Evolutionary conservation across 495 filamentous ascomycete genomes (phyloP).

Genomic region (Trichocladium antarcticum): DNA sequence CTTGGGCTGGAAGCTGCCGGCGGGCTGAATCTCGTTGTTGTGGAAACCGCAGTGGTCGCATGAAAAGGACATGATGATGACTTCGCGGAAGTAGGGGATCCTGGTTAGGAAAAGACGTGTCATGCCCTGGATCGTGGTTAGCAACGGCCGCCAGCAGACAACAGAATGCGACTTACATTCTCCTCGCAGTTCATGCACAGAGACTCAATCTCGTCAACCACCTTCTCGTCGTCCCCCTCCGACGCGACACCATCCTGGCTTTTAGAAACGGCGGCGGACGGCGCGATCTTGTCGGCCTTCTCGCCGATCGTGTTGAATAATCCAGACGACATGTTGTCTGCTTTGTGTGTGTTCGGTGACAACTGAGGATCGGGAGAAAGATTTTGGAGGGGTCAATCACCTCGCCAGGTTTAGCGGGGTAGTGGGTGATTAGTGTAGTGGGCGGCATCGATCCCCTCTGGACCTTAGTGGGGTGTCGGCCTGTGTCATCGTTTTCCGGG

Average conservation of each 20-base stretch:
- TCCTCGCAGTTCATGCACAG: constrained; percentile 50
- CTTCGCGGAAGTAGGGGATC: constrained; percentile 92
- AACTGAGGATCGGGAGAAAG: constrained; percentile 20
- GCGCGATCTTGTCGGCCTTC: constrained; percentile 39
- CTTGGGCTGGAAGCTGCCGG: constrained; percentile 79
- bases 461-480: constrained; percentile 16
- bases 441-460: background rate
- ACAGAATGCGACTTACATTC: constrained; percentile 46
- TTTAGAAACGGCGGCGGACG: constrained; percentile 21
- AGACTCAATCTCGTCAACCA: constrained; percentile 49
- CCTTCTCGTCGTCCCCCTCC: constrained; percentile 38
- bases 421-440: no score
- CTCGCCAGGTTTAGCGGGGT: constrained; percentile 21
- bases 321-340: constrained; percentile 28
- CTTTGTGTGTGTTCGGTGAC: background rate
- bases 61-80: constrained; percentile 92
- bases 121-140: constrained; percentile 46
- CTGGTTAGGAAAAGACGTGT: constrained; percentile 79
- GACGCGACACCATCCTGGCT: constrained; percentile 1
- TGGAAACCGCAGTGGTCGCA: constrained; percentile 79
- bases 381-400: constrained; percentile 27
- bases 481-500: constrained; percentile 21
- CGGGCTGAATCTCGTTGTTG: constrained; percentile 86
- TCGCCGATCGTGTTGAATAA: constrained; percentile 46
- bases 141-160: background rate